Evolutionary conservation across 495 filamentous ascomycete species (phyloP).

Genomic region (Coniosporium apollinis): DNA sequence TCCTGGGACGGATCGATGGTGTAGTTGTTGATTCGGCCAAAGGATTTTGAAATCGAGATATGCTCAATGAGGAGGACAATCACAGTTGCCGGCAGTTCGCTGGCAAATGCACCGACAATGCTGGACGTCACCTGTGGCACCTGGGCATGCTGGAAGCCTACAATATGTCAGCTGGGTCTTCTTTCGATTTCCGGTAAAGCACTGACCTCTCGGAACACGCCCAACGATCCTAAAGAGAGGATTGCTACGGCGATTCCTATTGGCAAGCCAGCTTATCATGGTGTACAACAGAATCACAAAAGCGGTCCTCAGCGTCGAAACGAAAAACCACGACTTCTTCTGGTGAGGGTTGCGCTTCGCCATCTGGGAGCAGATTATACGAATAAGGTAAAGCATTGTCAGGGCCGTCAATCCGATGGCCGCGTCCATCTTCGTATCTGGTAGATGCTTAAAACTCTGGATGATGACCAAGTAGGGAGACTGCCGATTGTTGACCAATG

Average conservation of each 20-base stretch:
- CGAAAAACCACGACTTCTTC: conserved; percentile 71
- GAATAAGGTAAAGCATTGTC: conserved; percentile 66
- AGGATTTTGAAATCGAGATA: conserved; percentile 86
- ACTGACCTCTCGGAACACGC: conserved; percentile 53
- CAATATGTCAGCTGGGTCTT: conserved; percentile 6
- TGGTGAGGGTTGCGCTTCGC: conserved; percentile 53
- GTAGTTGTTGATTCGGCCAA: conserved; percentile 93
- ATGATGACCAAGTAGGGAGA: conserved; percentile 77
- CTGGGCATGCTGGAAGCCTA: conserved; percentile 64
- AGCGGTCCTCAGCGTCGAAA: conserved; percentile 71
- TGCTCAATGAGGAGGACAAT: conserved; percentile 88
- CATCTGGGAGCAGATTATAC: conserved; percentile 44
- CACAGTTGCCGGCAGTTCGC: conserved; percentile 58
- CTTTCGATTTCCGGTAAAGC: neutral
- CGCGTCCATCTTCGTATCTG: conserved; percentile 52
- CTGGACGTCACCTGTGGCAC: conserved; percentile 51
- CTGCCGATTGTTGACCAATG: no score
- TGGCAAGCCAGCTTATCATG: conserved; percentile 75
- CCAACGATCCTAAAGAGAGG: conserved; percentile 53
- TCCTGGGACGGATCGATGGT: conserved; percentile 96
- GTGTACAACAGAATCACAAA: conserved; percentile 92
- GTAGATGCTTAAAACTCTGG: conserved; percentile 65
- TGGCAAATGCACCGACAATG: conserved; percentile 44
- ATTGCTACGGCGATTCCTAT: conserved; percentile 34
- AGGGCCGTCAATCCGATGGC: conserved; percentile 81